Percentiles rank a stretch among this genome's conserved stretches.
Evolutionary conservation across 2,329 filamentous ascomycete genomes (phyloP).

Genomic region (Epicoccum nigrum): DNA sequence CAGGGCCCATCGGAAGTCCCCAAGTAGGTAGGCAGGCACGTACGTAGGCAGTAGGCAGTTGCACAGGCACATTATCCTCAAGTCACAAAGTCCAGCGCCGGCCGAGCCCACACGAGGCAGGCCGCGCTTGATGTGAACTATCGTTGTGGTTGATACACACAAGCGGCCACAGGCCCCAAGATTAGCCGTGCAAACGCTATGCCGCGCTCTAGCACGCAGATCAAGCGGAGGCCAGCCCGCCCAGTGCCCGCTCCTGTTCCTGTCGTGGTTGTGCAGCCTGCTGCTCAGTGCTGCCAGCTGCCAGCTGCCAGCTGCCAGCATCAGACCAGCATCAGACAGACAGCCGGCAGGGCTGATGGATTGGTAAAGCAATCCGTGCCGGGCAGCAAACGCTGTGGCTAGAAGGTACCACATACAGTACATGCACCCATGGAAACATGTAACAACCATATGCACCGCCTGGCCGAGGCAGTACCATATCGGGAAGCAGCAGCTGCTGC

Average conservation of each 20-base stretch:
- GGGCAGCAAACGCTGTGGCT: slow-evolving; percentile 7
- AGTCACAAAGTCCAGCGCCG: neutral
- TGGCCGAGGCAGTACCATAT: neutral
- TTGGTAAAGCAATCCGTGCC: neutral
- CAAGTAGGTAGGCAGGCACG: too few relatives aligned
- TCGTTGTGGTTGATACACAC: neutral
- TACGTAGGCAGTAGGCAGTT: too few relatives aligned
- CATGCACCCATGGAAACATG: neutral
- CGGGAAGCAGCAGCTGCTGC: slow-evolving; percentile 3
- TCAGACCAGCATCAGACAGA: too few relatives aligned
- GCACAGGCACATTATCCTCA: too few relatives aligned
- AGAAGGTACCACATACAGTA: too few relatives aligned
- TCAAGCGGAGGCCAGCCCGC: slow-evolving; percentile 37
- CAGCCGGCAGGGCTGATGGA: neutral
- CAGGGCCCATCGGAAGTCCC: too few relatives aligned
- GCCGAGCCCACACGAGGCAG: slow-evolving; percentile 14
- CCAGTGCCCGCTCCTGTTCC: slow-evolving; percentile 19
- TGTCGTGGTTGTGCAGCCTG: slow-evolving; percentile 22
- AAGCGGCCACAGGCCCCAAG: neutral
- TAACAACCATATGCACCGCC: neutral
- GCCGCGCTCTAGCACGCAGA: slow-evolving; percentile 30
- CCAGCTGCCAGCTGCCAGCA: slow-evolving; percentile 5
- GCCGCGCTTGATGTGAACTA: slow-evolving; percentile 12
- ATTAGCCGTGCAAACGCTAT: slow-evolving; percentile 39
- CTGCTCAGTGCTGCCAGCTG: too few relatives aligned